phyloP scores from a whole-genome alignment of 805 yeast genomes.

The Starmera dryadoides region DNA sequence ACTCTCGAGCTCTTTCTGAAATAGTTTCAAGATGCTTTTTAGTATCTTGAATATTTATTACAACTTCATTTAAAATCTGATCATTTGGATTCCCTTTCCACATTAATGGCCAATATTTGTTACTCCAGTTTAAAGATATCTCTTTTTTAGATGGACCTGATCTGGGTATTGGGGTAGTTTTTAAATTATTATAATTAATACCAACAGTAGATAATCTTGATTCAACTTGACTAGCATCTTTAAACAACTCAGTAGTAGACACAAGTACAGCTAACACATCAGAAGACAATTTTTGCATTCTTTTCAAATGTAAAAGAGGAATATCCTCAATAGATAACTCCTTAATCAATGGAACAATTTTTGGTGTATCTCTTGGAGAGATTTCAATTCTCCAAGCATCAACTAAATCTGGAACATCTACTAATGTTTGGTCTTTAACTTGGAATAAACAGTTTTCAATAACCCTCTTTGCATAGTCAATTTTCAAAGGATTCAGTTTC shows the following conservation, averaged over 20 bases:
- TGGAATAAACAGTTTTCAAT: slow-evolving; percentile 40
- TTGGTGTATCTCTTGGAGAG: slow-evolving; percentile 25
- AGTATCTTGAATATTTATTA: slow-evolving; percentile 40
- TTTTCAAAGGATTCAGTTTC: slow-evolving; percentile 23
- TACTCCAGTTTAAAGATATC: slow-evolving; percentile 59
- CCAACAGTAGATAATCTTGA: slow-evolving; percentile 9
- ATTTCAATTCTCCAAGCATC: slow-evolving; percentile 44
- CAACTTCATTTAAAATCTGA: slow-evolving; percentile 54
- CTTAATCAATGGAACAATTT: slow-evolving; percentile 18
- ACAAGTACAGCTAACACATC: slow-evolving; percentile 32
- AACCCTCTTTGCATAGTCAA: slow-evolving; percentile 39
- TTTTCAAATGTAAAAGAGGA: slow-evolving; percentile 39
- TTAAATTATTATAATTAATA: slow-evolving; percentile 15
- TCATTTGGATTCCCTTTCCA: slow-evolving; percentile 92
- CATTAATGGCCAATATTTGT: slow-evolving; percentile 72
- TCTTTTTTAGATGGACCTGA: slow-evolving; percentile 68
- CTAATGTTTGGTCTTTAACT: slow-evolving; percentile 22
- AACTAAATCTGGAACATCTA: slow-evolving; percentile 21
- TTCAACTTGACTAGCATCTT: slow-evolving; percentile 20
- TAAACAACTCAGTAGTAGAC: slow-evolving; percentile 34
- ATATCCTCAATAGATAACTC: slow-evolving; percentile 18
- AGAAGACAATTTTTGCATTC: slow-evolving; percentile 35
- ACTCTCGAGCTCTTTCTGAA: slow-evolving; percentile 20
- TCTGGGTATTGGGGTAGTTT: slow-evolving; percentile 39
- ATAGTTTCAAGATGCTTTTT: slow-evolving; percentile 22